These are phyloP conservation scores for Curvularia verruculosa DNA, from an alignment of 2,329 filamentous ascomycete species.

Conservation along the genomic window DNA sequence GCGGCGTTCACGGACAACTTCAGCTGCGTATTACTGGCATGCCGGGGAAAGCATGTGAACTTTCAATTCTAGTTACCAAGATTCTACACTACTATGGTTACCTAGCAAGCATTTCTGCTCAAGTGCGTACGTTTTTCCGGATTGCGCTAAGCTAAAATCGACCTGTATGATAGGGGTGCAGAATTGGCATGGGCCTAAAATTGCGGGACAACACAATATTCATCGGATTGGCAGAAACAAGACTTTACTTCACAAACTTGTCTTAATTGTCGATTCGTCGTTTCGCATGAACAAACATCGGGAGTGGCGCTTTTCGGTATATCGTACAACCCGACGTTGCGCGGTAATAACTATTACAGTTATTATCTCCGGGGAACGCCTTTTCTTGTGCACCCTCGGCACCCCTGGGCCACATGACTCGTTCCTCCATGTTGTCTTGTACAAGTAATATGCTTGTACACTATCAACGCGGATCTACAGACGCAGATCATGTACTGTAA, in stretches of 20 bases:
- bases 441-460: background rate
- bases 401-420: background rate
- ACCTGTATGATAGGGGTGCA: background rate
- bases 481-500: background rate
- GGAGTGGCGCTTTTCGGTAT: background rate
- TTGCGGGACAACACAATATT: background rate
- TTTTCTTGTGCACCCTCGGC: background rate
- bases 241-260: background rate
- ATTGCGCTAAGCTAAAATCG: background rate
- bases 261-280: background rate
- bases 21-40: background rate
- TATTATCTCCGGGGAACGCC: conserved; percentile 9
- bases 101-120: too few relatives aligned
- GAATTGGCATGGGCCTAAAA: background rate
- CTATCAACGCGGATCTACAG: background rate
- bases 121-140: background rate
- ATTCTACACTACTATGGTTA: background rate
- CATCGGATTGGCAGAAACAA: background rate
- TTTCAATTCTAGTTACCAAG: background rate
- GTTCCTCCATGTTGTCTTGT: background rate
- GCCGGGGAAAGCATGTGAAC: background rate
- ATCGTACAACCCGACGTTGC: background rate
- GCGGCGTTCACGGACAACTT: background rate
- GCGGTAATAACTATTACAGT: background rate
- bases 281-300: background rate